Base-by-base conservation (phyloP, 2,329 filamentous ascomycete species). In the Phialemonium atrogriseum region DNA sequence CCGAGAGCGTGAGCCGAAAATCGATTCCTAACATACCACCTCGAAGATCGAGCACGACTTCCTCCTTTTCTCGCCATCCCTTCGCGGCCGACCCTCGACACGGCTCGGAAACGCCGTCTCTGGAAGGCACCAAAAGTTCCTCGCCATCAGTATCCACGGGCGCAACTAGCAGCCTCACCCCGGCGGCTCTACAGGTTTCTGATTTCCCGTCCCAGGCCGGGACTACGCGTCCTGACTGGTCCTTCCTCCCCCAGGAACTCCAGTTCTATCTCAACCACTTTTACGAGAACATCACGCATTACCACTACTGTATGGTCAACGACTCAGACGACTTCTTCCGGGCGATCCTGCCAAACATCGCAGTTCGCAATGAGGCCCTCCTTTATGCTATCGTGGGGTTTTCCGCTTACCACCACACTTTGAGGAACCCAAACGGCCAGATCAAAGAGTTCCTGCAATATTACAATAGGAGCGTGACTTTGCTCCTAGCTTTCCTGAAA, bases 331-430 rank as follows among this genome's bases (percentile, higher is more conserved):
- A 79, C 39, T 94, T 95, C 51, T 76, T 95, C 40, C 76, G 74
- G 29, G 70, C 67, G 8, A 77, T 75, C 6, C 70, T 94, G 25
- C 66, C 88, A 13, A 76, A 76, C 24, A 65, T 83, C 33, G 88
- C 89, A 1, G 54, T 88, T 29, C 72, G 73, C 8, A 53, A 87
- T 50, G 83, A 94, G 39, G 77, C 88, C 6, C 64, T 96, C 9
- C 68, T 95, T 5, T 87, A 94, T 52, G 87, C 88, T 1, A 62
- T 95, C 5, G 83, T 88, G 8, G 86, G 83, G 1, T 96, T 95
- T 52, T 72, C 89, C 9, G 84, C 88, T 1, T 96, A 95, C 49
- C 86, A 94, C 44, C 72, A 81, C 43, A 83, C 83, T 2, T 55
- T 95, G 29, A 68, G 70, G 23, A 75, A 80, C 29, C 74, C 80